Conservation (phyloP, 225 moss, liverwort and hornwort species). For the Lunularia cruciata region DNA sequence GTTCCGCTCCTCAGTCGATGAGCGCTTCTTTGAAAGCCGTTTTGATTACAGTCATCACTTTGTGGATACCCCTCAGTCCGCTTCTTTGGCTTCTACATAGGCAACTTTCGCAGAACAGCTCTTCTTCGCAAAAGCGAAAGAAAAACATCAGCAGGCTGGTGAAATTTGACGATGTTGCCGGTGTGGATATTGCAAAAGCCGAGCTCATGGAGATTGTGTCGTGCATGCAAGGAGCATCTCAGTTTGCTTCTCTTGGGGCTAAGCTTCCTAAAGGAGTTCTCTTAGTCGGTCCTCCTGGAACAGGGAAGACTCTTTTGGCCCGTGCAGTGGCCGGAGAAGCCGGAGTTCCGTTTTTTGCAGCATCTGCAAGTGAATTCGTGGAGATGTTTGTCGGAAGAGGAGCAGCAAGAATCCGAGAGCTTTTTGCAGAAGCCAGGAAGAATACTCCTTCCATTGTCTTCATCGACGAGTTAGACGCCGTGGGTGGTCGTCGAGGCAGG, state of each 20-base stretch:
- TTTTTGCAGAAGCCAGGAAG: conserved; percentile 88
- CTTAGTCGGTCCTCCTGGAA: conserved; percentile 87
- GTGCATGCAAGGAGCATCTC: conserved; percentile 74
- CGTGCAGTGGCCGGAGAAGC: conserved; percentile 95
- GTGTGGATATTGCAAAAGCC: conserved; percentile 83
- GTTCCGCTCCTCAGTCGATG: conserved; percentile 89
- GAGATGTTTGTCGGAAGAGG: conserved; percentile 99
- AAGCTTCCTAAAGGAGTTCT: conserved; percentile 87
- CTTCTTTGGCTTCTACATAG: conserved; percentile 88
- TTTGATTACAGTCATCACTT: conserved; percentile 69
- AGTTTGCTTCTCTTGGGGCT: conserved; percentile 79
- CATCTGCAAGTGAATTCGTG: conserved; percentile 97
- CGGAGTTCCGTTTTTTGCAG: conserved; percentile 88
- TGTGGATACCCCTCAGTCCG: conserved; percentile 94
- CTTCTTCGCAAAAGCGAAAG: conserved; percentile 49
- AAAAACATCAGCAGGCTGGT: conserved; percentile 58
- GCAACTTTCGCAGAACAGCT: conserved; percentile 71
- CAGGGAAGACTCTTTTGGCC: conserved; percentile 85
- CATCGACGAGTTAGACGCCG: conserved; percentile 91
- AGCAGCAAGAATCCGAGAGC: conserved; percentile 85
- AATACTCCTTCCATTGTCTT: conserved; percentile 85
- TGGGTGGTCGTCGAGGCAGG: conserved; percentile 86
- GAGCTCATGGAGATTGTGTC: conserved; percentile 94
- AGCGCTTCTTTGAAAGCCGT: conserved; percentile 65
- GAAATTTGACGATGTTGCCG: conserved; percentile 86